Base-by-base conservation (phyloP, 495 filamentous ascomycete species). In the Patellaria atrata region DNA sequence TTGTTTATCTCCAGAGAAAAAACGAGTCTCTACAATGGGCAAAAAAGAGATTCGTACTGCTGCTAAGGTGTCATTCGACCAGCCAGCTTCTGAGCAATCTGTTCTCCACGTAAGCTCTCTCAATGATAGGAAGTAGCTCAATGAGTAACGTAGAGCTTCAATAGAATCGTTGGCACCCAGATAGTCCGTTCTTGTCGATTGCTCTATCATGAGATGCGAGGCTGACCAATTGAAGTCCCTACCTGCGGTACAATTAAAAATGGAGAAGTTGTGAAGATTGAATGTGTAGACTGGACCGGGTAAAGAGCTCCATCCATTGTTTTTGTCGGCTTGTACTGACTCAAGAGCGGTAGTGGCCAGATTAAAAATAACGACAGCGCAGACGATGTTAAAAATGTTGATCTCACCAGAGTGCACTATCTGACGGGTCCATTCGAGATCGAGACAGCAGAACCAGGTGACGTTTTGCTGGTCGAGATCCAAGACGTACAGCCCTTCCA, bases 121-220 rank as follows among this genome's bases (percentile, higher is more conserved):
- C n/a, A n/a, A n/a, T n/a, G n/a, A n/a, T n/a, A n/a, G n/a, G n/a
- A n/a, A 11, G 11, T 25, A 14, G 8, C 19, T 9, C 24, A 37
- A 33, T 5, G 32, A 6, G 6, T 23, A 25, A 11, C n/a, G 13
- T 5, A 30, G 9, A 24, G 26, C 42, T 24, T 44, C 14, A 11
- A 5, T 45, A 87, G 82, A 94, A 94, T 53, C 62, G 86, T 58
- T 94, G 86, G 86, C 86, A 94, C 51, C 86, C 86, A 22, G 86
- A 93, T 44, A 75, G 82, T 84, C 62, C 22, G 66, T 48, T 16
- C 20, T 21, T 36, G 8, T 14, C 10, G n/a, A 9, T n/a, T 5
- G 8, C 5, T 5, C 17, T 30, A 14, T 10, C 3, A 32, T 28
- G 6, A 18, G n/a, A 29, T 38, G 31, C 9, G 22, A 19, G 5